phyloP scores from a whole-genome alignment of 108 stramenopile species.

The Stephanodiscus triporus region DNA sequence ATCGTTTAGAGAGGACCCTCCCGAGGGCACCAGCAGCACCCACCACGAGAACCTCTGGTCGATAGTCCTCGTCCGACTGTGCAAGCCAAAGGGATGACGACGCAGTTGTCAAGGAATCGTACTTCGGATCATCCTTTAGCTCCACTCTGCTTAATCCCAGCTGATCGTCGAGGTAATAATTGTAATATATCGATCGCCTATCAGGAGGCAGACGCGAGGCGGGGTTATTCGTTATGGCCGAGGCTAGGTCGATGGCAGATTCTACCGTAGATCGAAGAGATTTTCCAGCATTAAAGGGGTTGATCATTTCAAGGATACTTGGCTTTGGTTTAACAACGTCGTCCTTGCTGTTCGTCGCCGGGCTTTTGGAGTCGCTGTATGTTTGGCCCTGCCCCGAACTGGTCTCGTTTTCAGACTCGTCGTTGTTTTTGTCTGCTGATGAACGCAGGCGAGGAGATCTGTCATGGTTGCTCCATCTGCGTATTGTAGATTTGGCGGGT shows the following conservation, averaged over 20 bases:
- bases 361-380: neutral
- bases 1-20: slow-evolving; percentile 78
- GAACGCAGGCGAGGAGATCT: neutral
- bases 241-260: slow-evolving; percentile 38
- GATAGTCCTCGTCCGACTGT: slow-evolving; percentile 43
- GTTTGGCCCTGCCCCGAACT: neutral
- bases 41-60: slow-evolving; percentile 88
- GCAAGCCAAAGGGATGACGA: slow-evolving; percentile 20
- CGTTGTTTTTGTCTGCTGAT: neutral
- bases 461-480: slow-evolving; percentile 1
- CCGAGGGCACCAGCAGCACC: slow-evolving; percentile 89
- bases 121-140: slow-evolving; percentile 26
- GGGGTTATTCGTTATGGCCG: slow-evolving; percentile 29
- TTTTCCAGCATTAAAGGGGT: slow-evolving; percentile 85
- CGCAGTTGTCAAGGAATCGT: neutral
- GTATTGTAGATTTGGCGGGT: neutral
- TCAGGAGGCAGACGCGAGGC: slow-evolving; percentile 28
- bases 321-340: neutral
- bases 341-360: neutral
- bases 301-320: slow-evolving; percentile 40
- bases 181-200: slow-evolving; percentile 41
- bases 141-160: slow-evolving; percentile 37
- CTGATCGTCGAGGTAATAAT: slow-evolving; percentile 45
- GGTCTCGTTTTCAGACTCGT: neutral
- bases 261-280: slow-evolving; percentile 64